These are phyloP conservation scores for Trichophyton benhamiae DNA, from an alignment of 2,329 filamentous ascomycete genomes.

Conservation along the genomic window DNA sequence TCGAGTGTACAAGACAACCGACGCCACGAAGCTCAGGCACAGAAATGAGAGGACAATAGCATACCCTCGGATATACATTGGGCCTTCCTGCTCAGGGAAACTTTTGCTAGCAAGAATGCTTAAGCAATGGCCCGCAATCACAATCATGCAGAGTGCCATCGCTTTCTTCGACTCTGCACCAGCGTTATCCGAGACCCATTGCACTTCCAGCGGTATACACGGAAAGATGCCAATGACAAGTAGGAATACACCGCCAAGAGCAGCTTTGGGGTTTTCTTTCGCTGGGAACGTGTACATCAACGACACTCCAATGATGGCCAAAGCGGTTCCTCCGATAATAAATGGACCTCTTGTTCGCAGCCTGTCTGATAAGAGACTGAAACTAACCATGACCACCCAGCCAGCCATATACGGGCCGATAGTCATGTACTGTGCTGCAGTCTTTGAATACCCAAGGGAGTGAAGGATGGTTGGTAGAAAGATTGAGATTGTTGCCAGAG, in stretches of 20 bases:
- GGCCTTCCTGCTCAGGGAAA: conserved; percentile 9
- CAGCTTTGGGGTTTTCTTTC: conserved; percentile 10
- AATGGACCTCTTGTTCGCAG: conserved; percentile 43
- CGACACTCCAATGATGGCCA: conserved; percentile 40
- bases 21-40: conserved; percentile 6
- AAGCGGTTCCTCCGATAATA: conserved; percentile 39
- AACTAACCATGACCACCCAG: conserved; percentile 44
- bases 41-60: conserved; percentile 12
- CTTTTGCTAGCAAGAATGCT: conserved; percentile 15
- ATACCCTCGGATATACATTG: conserved; percentile 10
- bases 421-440: conserved; percentile 38
- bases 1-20: conserved; percentile 6
- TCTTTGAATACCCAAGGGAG: conserved; percentile 45
- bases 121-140: conserved; percentile 13
- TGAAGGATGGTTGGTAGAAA: conserved; percentile 33
- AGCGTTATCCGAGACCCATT: conserved; percentile 13
- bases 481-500: conserved; percentile 28
- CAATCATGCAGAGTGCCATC: conserved; percentile 12
- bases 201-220: conserved; percentile 12
- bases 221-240: conserved; percentile 12
- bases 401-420: conserved; percentile 51
- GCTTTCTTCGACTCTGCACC: conserved; percentile 13
- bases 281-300: conserved; percentile 10
- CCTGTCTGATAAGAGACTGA: conserved; percentile 40
- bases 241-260: conserved; percentile 11